Percentiles rank a stretch among this genome's conserved stretches.
Evolutionary conservation across 345 rosid species (phyloP).

Genomic region (Salix arbutifolia): DNA sequence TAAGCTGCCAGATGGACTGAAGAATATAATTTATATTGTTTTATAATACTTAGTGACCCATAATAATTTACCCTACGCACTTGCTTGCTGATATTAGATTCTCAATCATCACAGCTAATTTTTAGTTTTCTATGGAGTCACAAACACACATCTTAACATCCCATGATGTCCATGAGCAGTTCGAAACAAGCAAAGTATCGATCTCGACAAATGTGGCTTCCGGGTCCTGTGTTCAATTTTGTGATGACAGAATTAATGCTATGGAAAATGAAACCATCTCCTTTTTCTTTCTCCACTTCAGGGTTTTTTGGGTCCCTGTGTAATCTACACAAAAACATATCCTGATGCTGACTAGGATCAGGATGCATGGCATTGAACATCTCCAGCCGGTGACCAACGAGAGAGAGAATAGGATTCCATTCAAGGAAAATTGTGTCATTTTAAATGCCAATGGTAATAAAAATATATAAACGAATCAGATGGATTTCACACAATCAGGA

Average conservation of each 20-base stretch:
- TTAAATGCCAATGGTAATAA: neutral
- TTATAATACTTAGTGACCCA: neutral
- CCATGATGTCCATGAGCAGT: neutral
- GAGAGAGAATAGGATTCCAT: neutral
- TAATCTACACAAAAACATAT: neutral
- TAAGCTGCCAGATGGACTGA: accelerated
- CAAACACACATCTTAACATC: neutral
- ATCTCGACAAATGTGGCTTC: neutral
- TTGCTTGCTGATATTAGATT: neutral
- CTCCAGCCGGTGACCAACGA: neutral
- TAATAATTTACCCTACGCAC: neutral
- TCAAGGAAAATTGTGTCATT: neutral
- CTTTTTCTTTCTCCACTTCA: neutral
- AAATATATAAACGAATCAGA: neutral
- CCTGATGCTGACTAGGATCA: neutral
- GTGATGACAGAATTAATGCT: neutral
- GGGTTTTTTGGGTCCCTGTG: neutral
- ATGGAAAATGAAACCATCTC: neutral
- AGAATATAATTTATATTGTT: no score
- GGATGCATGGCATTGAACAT: neutral
- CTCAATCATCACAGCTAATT: neutral
- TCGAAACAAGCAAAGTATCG: neutral
- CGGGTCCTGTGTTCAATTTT: neutral
- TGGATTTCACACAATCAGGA: neutral
- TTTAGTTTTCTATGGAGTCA: neutral